Evolutionary conservation across 2,329 filamentous ascomycete genomes (phyloP).

Genomic region (Mollisiaceae sp.): DNA sequence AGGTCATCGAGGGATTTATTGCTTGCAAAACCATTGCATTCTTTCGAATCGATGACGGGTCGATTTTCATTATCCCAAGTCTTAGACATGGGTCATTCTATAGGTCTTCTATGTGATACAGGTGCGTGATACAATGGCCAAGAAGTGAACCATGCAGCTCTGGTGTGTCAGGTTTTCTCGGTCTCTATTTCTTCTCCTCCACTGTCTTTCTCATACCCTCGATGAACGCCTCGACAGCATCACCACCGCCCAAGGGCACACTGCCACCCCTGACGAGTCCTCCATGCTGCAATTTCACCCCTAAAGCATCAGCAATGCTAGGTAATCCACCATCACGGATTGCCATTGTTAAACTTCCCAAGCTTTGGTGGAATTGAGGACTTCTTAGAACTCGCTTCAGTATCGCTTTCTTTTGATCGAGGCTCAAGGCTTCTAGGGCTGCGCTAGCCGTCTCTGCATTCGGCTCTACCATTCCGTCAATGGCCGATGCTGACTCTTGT

Average conservation of each 20-base stretch:
- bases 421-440: conserved; percentile 73
- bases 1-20: neutral
- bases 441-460: conserved; percentile 71
- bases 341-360: conserved; percentile 84
- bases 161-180: neutral
- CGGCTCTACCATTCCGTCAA: conserved; percentile 66
- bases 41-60: neutral
- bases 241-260: conserved; percentile 84
- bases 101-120: conserved; percentile 11
- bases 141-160: neutral
- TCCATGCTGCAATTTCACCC: conserved; percentile 81
- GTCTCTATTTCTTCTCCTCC: conserved; percentile 54
- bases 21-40: neutral
- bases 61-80: neutral
- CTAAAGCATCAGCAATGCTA: conserved; percentile 84
- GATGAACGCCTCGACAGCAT: conserved; percentile 90
- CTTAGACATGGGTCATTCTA: neutral
- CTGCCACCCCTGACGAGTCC: conserved; percentile 78
- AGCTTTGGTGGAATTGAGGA: conserved; percentile 88
- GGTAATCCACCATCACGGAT: conserved; percentile 89
- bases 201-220: conserved; percentile 84
- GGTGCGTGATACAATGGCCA: conserved; percentile 5
- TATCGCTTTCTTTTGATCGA: conserved; percentile 79
- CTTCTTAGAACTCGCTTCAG: conserved; percentile 83
- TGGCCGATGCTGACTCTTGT: conserved; percentile 66